These are phyloP conservation scores for Limnanthes douglasii DNA, from an alignment of 345 rosid genomes.

Conservation along the genomic window DNA sequence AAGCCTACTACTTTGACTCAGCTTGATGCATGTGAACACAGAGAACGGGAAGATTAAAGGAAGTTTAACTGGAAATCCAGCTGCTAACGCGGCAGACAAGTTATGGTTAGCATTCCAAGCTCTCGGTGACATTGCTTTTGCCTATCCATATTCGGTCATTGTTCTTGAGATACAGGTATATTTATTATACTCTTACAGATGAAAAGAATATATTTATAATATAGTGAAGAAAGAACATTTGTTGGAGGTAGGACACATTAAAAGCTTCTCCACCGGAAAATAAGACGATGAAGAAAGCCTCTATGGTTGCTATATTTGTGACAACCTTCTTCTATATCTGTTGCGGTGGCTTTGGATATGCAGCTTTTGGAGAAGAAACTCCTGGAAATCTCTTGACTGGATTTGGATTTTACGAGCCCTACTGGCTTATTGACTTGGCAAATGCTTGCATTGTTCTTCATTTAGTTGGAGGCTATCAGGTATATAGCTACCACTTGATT, in stretches of 20 bases:
- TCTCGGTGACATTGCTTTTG: constrained; percentile 47
- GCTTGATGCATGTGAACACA: no score
- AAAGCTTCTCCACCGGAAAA: constrained; percentile 31
- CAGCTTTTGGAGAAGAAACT: constrained; percentile 21
- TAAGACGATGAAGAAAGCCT: constrained; percentile 30
- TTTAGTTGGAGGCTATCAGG: constrained; percentile 84
- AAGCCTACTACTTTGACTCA: no score
- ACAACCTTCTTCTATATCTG: constrained; percentile 27
- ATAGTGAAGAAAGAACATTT: no score
- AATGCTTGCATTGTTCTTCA: constrained; percentile 75
- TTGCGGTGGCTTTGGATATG: constrained; percentile 29
- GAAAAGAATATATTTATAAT: no score
- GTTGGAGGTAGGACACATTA: constrained; percentile 21
- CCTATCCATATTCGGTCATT: constrained; percentile 42
- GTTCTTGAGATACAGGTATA: constrained; percentile 56
- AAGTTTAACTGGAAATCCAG: constrained; percentile 29
- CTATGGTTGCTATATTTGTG: constrained; percentile 12
- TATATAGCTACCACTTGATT: no score
- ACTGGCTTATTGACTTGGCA: constrained; percentile 72
- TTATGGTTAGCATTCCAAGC: constrained; percentile 34
- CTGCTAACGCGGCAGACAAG: constrained; percentile 18
- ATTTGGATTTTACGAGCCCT: constrained; percentile 81
- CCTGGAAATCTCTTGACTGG: constrained; percentile 74
- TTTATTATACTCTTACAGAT: no score
- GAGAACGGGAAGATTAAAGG: constrained; percentile 35